Percentiles rank a stretch among this genome's conserved stretches.
These are phyloP conservation scores for Vachellia collinsii DNA, from an alignment of 306 rosid genomes.

Conservation along the genomic window DNA sequence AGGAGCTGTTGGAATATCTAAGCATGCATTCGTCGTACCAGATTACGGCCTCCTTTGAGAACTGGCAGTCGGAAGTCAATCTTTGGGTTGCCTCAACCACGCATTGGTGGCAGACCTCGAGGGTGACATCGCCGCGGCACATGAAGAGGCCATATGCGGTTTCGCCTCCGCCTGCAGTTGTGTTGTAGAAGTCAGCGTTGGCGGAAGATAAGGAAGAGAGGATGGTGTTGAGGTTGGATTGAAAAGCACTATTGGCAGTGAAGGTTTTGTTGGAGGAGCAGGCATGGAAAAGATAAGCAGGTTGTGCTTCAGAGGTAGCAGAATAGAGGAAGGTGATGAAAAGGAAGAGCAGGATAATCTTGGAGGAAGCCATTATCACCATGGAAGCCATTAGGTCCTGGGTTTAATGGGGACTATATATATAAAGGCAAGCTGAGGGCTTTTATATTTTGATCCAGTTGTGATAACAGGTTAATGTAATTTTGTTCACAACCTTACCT, in stretches of 20 bases:
- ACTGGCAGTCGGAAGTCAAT: slow-evolving; percentile 10
- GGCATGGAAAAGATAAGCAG: background rate
- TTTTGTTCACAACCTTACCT: too few relatives aligned
- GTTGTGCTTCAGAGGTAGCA: slow-evolving; percentile 14
- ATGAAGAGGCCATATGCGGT: background rate
- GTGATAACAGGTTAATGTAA: too few relatives aligned
- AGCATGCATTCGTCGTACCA: slow-evolving; percentile 10
- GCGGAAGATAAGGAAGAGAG: slow-evolving; percentile 30
- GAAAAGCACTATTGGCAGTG: background rate
- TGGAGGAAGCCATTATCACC: slow-evolving; percentile 6
- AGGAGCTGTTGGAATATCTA: slow-evolving; percentile 32
- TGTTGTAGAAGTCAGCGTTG: slow-evolving; percentile 9
- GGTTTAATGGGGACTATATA: background rate
- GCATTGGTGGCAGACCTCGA: slow-evolving; percentile 14
- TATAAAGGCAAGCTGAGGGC: background rate
- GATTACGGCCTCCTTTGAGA: background rate
- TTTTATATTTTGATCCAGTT: background rate
- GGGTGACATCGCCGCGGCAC: background rate
- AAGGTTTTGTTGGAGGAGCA: slow-evolving; percentile 21
- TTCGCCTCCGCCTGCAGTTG: slow-evolving; percentile 14
- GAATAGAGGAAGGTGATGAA: slow-evolving; percentile 1
- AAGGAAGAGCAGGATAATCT: background rate
- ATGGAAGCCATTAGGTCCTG: background rate
- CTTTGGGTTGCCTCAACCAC: slow-evolving; percentile 6
- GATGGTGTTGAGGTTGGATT: background rate